Evolutionary conservation across 2,329 filamentous ascomycete species (phyloP), one percentile per base, ranked within the genome.

Genomic region (Colletotrichum sp.): DNA sequence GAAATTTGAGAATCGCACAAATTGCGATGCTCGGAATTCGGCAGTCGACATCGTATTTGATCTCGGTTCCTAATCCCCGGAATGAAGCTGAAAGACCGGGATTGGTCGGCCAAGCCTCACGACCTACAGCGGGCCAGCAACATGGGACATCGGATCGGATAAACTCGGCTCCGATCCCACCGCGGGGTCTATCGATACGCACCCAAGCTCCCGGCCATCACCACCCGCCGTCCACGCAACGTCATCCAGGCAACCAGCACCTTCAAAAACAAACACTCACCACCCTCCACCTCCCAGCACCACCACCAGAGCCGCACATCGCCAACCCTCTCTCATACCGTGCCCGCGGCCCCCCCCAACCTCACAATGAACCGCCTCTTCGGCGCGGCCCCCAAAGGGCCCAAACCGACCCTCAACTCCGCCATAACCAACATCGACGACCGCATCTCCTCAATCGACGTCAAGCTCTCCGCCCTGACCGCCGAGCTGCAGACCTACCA

Each of bases 381-480:
- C 85, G 97, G 97, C 83, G 91, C 94, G 80, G 97, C 96, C 87
- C 94, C 92, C 86, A 93, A 94, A 79, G 93, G 93, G 78, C 96
- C 97, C 71, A 99, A 99, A 87, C 95, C 97, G 66, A 96, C 94
- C 67, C 94, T 98, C 79, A 92, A 92, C 86, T 90, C 92, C 80
- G 96, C 96, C 80, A 98, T 98, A 82, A 86, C 89, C 84, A 97
- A 95, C 89, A 94, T 97, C 82, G 96, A 98, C 88, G 91, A 92
- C 76, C 92, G 96, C 82, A 92, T 98, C 84, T 93, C 95, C 82
- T 93, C 92, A 78, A 93, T 98, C 88, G 97, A 99, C 87, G 96
- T 98, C 77, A 98, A 99, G 84, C 94, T 99, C 81, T 94, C 96
- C 76, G 94, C 95, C 78, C 92, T 98, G 81, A 98, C 98, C 86